phyloP scores from a whole-genome alignment of 805 yeast species.

The Kregervanrija fluxuum region DNA sequence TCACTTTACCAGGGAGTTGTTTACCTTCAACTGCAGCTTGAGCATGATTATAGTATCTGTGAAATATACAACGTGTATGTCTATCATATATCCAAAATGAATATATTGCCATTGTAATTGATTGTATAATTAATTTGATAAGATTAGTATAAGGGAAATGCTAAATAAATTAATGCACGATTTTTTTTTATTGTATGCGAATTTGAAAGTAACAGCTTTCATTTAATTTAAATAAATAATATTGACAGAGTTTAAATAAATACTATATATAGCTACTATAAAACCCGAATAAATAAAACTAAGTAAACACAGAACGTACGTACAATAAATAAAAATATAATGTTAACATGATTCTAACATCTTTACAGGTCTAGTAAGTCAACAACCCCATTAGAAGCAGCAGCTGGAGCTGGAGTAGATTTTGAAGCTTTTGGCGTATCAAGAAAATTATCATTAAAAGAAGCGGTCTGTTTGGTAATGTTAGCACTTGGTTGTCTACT shows the following conservation, averaged over 20 bases:
- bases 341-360: too few species aligned
- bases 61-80: conserved; percentile 84
- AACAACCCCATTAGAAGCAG: conserved; percentile 1
- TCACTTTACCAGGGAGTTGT: background rate
- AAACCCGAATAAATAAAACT: background rate
- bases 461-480: background rate
- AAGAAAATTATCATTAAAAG: too few species aligned
- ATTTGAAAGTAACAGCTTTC: too few species aligned
- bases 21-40: conserved; percentile 1
- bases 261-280: background rate
- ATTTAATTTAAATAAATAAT: too few species aligned
- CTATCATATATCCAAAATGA: conserved; percentile 89
- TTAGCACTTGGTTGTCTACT: background rate
- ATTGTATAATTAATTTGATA: background rate
- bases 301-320: background rate
- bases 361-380: too few species aligned
- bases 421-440: background rate
- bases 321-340: background rate
- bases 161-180: too few species aligned
- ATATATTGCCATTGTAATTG: conserved; percentile 52
- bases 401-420: conserved; percentile 4
- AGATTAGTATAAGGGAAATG: background rate
- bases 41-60: conserved; percentile 50
- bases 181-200: too few species aligned
- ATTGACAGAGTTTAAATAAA: background rate